A percentile compares a stretch with the other conserved stretches of the same genome.
phyloP scores from a whole-genome alignment of 345 rosid species.

The Ceriops decandra region DNA sequence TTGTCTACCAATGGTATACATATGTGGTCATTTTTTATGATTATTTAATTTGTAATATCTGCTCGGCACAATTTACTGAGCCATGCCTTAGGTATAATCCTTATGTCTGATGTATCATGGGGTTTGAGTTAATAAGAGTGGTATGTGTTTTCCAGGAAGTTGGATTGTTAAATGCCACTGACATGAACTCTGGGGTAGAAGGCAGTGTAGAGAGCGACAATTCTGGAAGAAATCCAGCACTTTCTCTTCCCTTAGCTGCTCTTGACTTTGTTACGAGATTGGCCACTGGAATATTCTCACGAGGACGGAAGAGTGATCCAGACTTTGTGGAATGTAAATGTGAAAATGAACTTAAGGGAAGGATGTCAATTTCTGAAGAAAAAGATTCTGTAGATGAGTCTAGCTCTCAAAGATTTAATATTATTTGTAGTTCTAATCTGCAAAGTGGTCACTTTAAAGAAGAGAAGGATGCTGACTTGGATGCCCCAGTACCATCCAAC shows the following conservation, averaged over 20 bases:
- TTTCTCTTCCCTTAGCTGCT: conserved; percentile 84
- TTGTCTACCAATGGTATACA: neutral
- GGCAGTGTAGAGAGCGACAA: conserved; percentile 35
- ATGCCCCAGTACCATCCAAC: conserved; percentile 30
- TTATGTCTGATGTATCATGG: conserved; percentile 9
- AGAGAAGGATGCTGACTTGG: conserved; percentile 29
- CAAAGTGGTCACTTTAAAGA: conserved; percentile 27
- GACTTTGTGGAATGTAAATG: conserved; percentile 38
- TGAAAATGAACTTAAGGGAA: conserved; percentile 41
- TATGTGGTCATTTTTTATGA: neutral
- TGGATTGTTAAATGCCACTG: conserved; percentile 32
- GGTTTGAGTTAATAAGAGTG: conserved; percentile 19
- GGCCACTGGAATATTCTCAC: conserved; percentile 81
- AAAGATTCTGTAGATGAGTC: conserved; percentile 39
- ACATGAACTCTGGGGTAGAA: conserved; percentile 41
- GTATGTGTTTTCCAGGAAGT: conserved; percentile 44
- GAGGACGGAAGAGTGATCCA: conserved; percentile 56
- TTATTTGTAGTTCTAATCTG: conserved; percentile 30
- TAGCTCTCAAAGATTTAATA: conserved; percentile 41
- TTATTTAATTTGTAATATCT: neutral
- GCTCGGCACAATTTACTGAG: neutral
- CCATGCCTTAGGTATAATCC: neutral
- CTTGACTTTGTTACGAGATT: conserved; percentile 76
- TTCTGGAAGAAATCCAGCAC: conserved; percentile 63
- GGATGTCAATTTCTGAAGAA: conserved; percentile 26